Evolutionary conservation across 345 rosid species (phyloP).

Genomic region (Boechera divaricarpa): DNA sequence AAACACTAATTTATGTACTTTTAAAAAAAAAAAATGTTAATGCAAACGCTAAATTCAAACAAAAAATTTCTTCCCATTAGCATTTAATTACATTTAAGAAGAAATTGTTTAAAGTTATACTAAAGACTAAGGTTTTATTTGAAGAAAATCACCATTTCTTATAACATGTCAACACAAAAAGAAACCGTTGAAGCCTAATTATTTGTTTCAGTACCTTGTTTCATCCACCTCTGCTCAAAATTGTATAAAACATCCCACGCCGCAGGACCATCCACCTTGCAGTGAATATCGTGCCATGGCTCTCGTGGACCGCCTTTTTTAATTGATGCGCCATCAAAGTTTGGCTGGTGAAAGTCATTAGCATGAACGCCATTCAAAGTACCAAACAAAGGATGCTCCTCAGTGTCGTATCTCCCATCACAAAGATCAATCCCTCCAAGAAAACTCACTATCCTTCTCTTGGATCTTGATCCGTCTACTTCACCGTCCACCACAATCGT

Average conservation of each 20-base stretch:
- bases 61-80: neutral
- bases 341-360: slow-evolving; percentile 87
- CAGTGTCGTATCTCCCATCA: slow-evolving; percentile 78
- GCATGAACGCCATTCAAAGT: slow-evolving; percentile 58
- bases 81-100: neutral
- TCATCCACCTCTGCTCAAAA: slow-evolving; percentile 91
- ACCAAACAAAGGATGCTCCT: slow-evolving; percentile 69
- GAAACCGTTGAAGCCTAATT: neutral
- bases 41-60: neutral
- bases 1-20: neutral
- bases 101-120: neutral
- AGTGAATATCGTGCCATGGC: slow-evolving; percentile 97
- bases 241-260: slow-evolving; percentile 92
- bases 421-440: slow-evolving; percentile 94
- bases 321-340: slow-evolving; percentile 61
- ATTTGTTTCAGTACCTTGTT: slow-evolving; percentile 51
- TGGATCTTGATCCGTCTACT: slow-evolving; percentile 17
- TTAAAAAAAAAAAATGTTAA: neutral
- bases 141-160: neutral
- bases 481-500: slow-evolving; percentile 65
- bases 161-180: neutral
- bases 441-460: slow-evolving; percentile 71
- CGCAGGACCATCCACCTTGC: slow-evolving; percentile 81
- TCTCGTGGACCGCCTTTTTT: slow-evolving; percentile 89
- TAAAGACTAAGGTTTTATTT: too few species aligned